Evolutionary conservation across 306 rosid genomes (phyloP), one percentile per base, ranked within the genome.

Genomic region (Prunus salicina): DNA sequence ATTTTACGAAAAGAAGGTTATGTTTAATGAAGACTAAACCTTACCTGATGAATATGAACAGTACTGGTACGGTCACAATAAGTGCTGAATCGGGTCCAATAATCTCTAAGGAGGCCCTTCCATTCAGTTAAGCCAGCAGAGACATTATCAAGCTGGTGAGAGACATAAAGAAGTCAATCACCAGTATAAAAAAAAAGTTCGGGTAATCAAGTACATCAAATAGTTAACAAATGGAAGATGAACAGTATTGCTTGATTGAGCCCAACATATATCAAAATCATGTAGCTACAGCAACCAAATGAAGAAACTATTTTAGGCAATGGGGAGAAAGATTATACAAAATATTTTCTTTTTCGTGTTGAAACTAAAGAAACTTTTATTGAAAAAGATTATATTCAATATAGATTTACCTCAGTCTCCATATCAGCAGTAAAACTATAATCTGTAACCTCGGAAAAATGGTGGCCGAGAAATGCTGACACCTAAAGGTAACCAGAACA

Each of bases 361-460:
- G 4, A 61, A 25, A 61, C 4, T 24, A 28, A 13, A 13, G 2
- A 27, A 64, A 64, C 65, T 15, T 30, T 14, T 43, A 55, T 25
- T 18, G 25, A 45, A 11, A 43, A 4, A 22, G 18, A 46, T 45
- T 24, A 68, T 52, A 47, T 19, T 38, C 64, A 32, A n/a, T n/a
- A 76, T 51, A 53, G 45, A 32, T 60, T 77, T 86, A 92, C 99
- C 99, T 92, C 99, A 34, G 86, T 87, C 86, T 96, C 99, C 99
- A 96, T 96, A 86, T 96, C 99, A 1, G 99, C 99, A 43, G 98
- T 92, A 81, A 96, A 96, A 86, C 92, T 86, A 75, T 92, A 92
- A 82, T 96, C 97, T 7, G 93, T 92, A 83, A 96, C 96, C 88
- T 92, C 97, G 6, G 98, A 87, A 77, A 96, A 96, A 89, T 92